phyloP scores from a whole-genome alignment of 2,329 filamentous ascomycete genomes.

The Dactylella cylindrospora region DNA sequence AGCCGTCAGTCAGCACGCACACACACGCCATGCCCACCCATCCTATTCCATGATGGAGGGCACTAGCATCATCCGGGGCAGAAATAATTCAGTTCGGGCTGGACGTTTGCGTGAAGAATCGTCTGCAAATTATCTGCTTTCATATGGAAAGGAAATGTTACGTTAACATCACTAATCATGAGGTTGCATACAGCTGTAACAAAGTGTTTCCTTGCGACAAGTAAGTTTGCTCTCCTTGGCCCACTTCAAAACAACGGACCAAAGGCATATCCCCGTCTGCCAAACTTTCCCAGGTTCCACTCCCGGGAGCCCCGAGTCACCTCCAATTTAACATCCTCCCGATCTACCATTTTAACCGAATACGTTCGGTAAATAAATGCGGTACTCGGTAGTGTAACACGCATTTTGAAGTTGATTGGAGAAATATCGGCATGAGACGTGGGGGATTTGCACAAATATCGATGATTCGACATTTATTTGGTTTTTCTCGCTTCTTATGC shows the following conservation, averaged over 20 bases:
- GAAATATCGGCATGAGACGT: conserved; percentile 10
- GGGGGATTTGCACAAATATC: conserved; percentile 12
- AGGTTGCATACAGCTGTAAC: conserved; percentile 60
- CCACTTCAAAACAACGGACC: not conserved
- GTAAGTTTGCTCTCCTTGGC: conserved; percentile 51
- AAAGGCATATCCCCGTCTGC: not conserved
- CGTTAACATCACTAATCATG: not conserved
- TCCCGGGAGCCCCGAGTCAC: conserved; percentile 2
- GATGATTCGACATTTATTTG: conserved; percentile 31
- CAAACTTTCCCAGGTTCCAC: not conserved
- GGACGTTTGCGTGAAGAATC: conserved; percentile 20
- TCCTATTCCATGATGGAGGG: conserved; percentile 25
- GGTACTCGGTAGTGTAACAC: conserved; percentile 31
- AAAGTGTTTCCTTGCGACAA: conserved; percentile 62
- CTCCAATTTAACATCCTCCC: conserved; percentile 22
- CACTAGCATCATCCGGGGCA: conserved; percentile 3
- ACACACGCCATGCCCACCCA: conserved; percentile 16
- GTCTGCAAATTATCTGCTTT: conserved; percentile 14
- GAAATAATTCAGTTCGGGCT: not conserved
- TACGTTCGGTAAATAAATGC: conserved; percentile 31
- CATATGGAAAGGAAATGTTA: not conserved
- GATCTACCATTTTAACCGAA: conserved; percentile 38
- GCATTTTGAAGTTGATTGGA: conserved; percentile 25
- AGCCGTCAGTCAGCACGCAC: conserved; percentile 20
- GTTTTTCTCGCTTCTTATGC: conserved; percentile 42